Evolutionary conservation across 1,284 basidiomycete genomes (phyloP).

Genomic region (Amylostereum areolatum): DNA sequence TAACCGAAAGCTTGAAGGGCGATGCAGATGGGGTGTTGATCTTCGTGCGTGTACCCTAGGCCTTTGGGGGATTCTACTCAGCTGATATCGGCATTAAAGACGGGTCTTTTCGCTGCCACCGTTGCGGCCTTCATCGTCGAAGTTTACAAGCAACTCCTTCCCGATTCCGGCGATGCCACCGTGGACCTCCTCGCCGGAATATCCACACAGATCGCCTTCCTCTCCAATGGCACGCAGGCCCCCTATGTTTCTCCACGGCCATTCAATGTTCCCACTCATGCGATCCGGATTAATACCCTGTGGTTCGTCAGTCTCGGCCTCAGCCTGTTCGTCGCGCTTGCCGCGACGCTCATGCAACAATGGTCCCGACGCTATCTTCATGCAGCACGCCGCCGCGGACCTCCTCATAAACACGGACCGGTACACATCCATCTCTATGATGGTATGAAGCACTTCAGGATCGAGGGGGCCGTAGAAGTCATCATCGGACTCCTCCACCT

Average conservation of each 20-base stretch:
- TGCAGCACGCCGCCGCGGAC: constrained; percentile 20
- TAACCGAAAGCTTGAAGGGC: too few relatives aligned
- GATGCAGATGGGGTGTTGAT: too few relatives aligned
- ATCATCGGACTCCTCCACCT: constrained; percentile 1
- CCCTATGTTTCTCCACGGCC: neutral
- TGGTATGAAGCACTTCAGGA: constrained; percentile 1
- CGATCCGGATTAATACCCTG: constrained; percentile 24
- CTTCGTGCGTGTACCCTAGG: too few relatives aligned
- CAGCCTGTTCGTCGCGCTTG: constrained; percentile 16
- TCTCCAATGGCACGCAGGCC: constrained; percentile 1
- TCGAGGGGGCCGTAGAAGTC: neutral
- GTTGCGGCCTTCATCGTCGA: constrained; percentile 39
- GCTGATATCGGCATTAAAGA: too few relatives aligned
- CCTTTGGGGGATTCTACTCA: too few relatives aligned
- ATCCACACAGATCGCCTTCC: neutral
- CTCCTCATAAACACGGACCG: constrained; percentile 2
- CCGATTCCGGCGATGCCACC: constrained; percentile 24
- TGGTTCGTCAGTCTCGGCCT: constrained; percentile 26
- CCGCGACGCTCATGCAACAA: constrained; percentile 18
- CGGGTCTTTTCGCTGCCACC: constrained; percentile 41
- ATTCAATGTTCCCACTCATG: constrained; percentile 14
- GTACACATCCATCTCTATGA: constrained; percentile 3
- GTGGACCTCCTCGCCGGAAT: constrained; percentile 27
- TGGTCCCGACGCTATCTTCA: constrained; percentile 20
- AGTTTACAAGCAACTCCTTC: constrained; percentile 30